Conservation (phyloP, 768 basidiomycete species). For the Hemileccinum impolitum region DNA sequence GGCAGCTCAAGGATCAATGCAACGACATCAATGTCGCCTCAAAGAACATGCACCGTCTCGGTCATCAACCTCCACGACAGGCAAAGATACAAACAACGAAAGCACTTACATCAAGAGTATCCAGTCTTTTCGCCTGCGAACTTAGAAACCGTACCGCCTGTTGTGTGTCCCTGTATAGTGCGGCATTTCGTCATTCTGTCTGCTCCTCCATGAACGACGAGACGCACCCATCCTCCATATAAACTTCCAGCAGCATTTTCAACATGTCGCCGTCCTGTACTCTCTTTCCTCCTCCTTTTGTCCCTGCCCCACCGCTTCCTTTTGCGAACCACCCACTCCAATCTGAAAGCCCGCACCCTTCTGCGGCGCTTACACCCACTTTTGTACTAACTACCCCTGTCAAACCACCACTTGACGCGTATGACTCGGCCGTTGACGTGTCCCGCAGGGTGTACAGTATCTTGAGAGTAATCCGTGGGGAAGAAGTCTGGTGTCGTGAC, state of each 20-base stretch:
- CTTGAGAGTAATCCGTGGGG: conserved; percentile 48
- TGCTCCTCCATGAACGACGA: neutral
- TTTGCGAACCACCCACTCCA: conserved; percentile 35
- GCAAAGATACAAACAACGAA: neutral
- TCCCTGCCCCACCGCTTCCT: conserved; percentile 51
- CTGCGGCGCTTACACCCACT: conserved; percentile 51
- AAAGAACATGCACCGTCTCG: neutral
- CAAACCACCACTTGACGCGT: conserved; percentile 78
- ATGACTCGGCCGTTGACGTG: conserved; percentile 74
- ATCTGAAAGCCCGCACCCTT: conserved; percentile 42
- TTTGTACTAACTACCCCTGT: conserved; percentile 56
- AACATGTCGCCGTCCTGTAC: conserved; percentile 54
- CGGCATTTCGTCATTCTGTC: neutral
- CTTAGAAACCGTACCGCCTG: conserved; percentile 69
- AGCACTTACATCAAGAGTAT: conserved; percentile 66
- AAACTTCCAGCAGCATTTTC: conserved; percentile 73
- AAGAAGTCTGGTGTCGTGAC: conserved; percentile 5
- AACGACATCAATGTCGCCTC: neutral
- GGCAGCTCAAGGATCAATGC: neutral
- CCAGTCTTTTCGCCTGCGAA: conserved; percentile 77
- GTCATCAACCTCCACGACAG: neutral
- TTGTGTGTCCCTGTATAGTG: conserved; percentile 44
- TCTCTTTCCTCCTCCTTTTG: conserved; percentile 34
- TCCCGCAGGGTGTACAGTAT: conserved; percentile 70
- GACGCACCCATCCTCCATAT: conserved; percentile 73